Evolutionary conservation across 768 basidiomycete species (phyloP), one percentile per base, ranked within the genome.

Genomic region (Suillus americanus): DNA sequence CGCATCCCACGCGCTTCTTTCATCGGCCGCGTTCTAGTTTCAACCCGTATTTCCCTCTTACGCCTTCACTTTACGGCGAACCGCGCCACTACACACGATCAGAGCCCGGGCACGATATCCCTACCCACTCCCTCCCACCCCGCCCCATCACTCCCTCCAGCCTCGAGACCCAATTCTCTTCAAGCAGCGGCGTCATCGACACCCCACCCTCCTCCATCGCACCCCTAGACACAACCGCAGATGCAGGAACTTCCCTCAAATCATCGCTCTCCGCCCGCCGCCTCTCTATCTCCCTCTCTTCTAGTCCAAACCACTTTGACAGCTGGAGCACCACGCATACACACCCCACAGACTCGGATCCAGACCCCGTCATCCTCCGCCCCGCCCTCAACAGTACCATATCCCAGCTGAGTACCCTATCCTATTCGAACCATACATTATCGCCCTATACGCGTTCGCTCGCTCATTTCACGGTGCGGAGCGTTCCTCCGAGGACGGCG

Each of bases 381-480:
- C 89, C 90, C 0, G 78, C 83, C 0, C 74, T 84, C n/a, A 90
- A 88, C 77, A 88, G 89, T 67, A 88, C 89, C 6, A 82, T 97
- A 25, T 92, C 91, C 62, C 93, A 97, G 67, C 80, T 99, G 12
- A 90, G 93, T 20, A 92, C 91, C 4, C 86, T 99, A 54, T 89
- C 87, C 23, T 84, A 89, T 69, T 95, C 94, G 1, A 94, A 97
- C 71, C 97, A 97, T 72, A 99, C 97, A 0, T 80, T 99, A 3
- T 94, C 92, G 1, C 97, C 96, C 0, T 98, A 97, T 75, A 97
- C 96, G 7, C 87, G 94, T 62, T 89, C 90, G 16, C 82, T 95
- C 35, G 89, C 91, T 65, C 95, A 97, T 75, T 96, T 97, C 74
- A 94, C 95, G 1, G 94, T 97, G 14, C 86, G 95, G 38, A 94